phyloP scores from a whole-genome alignment of 1,139 yeast species.

The Lodderomyces margitis region DNA sequence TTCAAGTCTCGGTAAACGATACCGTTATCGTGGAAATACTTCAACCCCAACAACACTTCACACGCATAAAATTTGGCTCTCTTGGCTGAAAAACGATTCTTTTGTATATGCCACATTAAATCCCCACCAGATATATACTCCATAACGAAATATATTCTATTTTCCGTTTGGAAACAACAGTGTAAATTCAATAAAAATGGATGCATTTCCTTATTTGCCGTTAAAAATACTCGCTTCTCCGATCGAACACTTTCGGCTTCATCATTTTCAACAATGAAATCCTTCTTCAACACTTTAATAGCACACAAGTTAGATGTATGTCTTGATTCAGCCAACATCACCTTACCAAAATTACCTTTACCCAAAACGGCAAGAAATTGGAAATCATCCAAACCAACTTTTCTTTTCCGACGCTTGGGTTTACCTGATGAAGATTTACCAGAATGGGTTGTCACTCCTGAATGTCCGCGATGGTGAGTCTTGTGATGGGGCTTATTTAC shows the following conservation, averaged over 20 bases:
- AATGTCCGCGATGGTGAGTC: slow-evolving; percentile 6
- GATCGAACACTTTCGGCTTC: slow-evolving; percentile 94
- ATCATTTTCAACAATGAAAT: slow-evolving; percentile 89
- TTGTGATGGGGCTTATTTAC: slow-evolving; percentile 8
- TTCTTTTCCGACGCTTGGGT: slow-evolving; percentile 48
- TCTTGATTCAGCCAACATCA: slow-evolving; percentile 92
- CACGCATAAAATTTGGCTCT: slow-evolving; percentile 97
- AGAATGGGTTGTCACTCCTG: slow-evolving; percentile 4
- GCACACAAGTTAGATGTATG: slow-evolving; percentile 81
- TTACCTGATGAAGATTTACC: slow-evolving; percentile 16
- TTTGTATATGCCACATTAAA: slow-evolving; percentile 98
- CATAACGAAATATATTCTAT: slow-evolving; percentile 96
- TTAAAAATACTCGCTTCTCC: slow-evolving; percentile 85
- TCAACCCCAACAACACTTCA: slow-evolving; percentile 85
- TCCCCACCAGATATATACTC: slow-evolving; percentile 98
- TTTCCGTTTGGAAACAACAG: slow-evolving; percentile 97
- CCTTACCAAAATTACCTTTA: slow-evolving; percentile 97
- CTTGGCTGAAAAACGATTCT: slow-evolving; percentile 80
- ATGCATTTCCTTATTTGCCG: slow-evolving; percentile 87
- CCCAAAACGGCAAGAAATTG: slow-evolving; percentile 92
- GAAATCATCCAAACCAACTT: slow-evolving; percentile 93
- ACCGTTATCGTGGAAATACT: slow-evolving; percentile 93
- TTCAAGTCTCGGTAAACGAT: slow-evolving; percentile 95
- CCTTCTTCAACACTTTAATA: slow-evolving; percentile 92
- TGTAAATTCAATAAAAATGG: slow-evolving; percentile 89